Evolutionary conservation across 164 flowering plant species (phyloP), one percentile per base, ranked within the genome.

Genomic region (Aristolochia contorta): DNA sequence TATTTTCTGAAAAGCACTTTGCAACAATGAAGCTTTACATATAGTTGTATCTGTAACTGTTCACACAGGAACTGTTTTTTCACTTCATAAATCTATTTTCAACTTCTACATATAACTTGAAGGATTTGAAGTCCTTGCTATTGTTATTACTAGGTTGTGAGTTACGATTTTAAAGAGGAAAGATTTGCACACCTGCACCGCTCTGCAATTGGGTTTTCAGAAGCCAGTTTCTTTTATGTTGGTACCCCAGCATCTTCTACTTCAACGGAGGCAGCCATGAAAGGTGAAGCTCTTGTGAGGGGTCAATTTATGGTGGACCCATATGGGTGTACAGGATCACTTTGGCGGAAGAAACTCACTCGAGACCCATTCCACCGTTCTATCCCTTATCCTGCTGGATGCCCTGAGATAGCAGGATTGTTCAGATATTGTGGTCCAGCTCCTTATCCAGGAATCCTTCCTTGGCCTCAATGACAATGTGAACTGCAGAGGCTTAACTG

Each of bases 311-410:
- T 75, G 65, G 79, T 72, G 57, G 98, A 92, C 69, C 98, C 97
- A 50, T 86, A 83, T 69, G 97, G 97, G 14, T 92, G 98, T 65
- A 48, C 55, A 20, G 87, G 97, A 62, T 73, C 87, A 21, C 89
- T 89, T 33, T 67, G 55, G 57, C 84, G 78, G 55, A 92, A 92
- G 65, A 92, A 84, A 33, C 70, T 86, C 16, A 78, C 78, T 19
- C 93, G 97, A 10, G 96, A 92, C 67, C 97, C 98, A 21, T 92
- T 92, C 67, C 98, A 87, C 64, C 79, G 96, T 57, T 65, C 98
- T 20, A 79, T 91, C 32, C 98, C 98, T 41, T 91, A 91, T 47
- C 96, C 96, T 23, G 79, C 79, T 60, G 96, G 96, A 12, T 89
- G 96, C 61, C 93, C 95, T 20, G 98, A 89, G 68, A 78, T 87